Conservation (phyloP, 2,329 filamentous ascomycete species). For the Fusarium subtropicale region DNA sequence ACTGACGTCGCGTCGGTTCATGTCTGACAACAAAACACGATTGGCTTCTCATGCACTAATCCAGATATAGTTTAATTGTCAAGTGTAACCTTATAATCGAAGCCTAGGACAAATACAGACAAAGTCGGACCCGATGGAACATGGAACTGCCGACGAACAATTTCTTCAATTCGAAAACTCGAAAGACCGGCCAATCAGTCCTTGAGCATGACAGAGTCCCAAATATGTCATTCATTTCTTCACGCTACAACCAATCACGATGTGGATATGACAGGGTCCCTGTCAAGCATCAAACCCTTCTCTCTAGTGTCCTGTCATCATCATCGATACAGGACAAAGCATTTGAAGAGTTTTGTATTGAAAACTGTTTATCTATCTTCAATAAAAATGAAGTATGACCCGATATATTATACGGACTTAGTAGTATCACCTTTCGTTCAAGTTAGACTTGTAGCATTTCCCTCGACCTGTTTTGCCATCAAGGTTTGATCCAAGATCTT, state of each 20-base stretch:
- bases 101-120: too few relatives aligned
- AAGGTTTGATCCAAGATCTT: neutral
- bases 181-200: neutral
- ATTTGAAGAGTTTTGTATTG: too few relatives aligned
- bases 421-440: too few relatives aligned
- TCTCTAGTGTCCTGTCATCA: neutral
- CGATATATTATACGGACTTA: too few relatives aligned
- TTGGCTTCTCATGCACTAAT: neutral
- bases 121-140: neutral
- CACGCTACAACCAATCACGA: accelerated
- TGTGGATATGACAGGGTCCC: neutral
- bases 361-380: too few relatives aligned
- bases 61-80: neutral
- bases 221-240: accelerated
- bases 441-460: too few relatives aligned
- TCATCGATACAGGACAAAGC: too few relatives aligned
- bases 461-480: too few relatives aligned
- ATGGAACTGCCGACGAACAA: neutral
- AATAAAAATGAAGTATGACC: too few relatives aligned
- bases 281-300: neutral
- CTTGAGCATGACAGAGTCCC: neutral
- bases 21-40: neutral
- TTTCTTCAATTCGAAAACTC: neutral
- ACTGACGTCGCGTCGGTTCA: too few relatives aligned
- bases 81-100: accelerated